Conservation (phyloP, 1,284 basidiomycete species). For the Cystobasidiaceae sp. region DNA sequence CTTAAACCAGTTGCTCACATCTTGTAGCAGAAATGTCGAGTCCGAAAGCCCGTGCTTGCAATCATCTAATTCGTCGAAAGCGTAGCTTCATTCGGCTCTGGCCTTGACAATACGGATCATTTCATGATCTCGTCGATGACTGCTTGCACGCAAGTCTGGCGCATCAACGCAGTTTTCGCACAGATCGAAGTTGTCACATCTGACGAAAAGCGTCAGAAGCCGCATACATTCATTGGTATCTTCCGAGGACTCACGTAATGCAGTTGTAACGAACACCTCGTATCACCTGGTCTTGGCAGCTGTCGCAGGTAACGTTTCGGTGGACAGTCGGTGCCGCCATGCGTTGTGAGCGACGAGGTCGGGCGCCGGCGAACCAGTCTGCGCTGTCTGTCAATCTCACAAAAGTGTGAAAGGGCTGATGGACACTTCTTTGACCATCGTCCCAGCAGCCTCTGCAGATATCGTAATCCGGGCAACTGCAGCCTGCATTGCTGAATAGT, state of each 20-base stretch:
- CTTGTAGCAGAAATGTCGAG: too few species aligned
- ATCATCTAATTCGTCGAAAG: too few species aligned
- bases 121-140: background rate
- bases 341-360: background rate
- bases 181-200: slow-evolving; percentile 4
- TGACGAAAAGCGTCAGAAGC: too few species aligned
- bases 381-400: background rate
- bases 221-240: too few species aligned
- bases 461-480: slow-evolving; percentile 1
- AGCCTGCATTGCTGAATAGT: background rate
- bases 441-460: slow-evolving; percentile 5
- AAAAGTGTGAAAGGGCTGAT: slow-evolving; percentile 2
- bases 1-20: background rate
- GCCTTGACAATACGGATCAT: background rate
- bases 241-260: background rate
- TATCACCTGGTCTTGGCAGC: background rate
- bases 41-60: too few species aligned
- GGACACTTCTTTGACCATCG: background rate
- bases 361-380: too few species aligned
- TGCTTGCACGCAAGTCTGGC: background rate
- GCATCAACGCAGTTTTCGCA: background rate
- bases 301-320: background rate
- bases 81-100: too few species aligned
- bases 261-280: slow-evolving; percentile 4
- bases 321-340: background rate